Percentiles rank a stretch among this genome's conserved stretches.
phyloP scores from a whole-genome alignment of 2,329 filamentous ascomycete genomes.

The Elsinoe batatas region DNA sequence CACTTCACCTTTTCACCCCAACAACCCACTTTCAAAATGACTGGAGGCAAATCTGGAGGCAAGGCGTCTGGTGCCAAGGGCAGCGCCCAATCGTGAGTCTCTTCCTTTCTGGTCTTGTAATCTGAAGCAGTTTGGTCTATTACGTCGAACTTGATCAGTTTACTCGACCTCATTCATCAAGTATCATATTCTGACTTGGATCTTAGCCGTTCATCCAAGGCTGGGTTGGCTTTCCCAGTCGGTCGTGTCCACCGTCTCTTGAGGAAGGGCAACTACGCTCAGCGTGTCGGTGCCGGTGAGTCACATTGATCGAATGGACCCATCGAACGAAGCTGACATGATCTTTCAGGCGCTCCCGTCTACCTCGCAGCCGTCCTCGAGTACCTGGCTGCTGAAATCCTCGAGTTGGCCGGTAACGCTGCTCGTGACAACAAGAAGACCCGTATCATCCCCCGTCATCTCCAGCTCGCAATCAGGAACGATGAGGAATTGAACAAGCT shows the following conservation, averaged over 20 bases:
- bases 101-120: slow-evolving; percentile 16
- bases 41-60: slow-evolving; percentile 99
- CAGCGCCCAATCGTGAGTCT: slow-evolving; percentile 92
- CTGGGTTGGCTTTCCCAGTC: slow-evolving; percentile 96
- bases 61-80: slow-evolving; percentile 96
- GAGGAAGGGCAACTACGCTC: slow-evolving; percentile 98
- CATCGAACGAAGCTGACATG: slow-evolving; percentile 20
- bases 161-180: slow-evolving; percentile 3
- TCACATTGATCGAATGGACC: slow-evolving; percentile 18
- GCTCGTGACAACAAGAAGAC: slow-evolving; percentile 99
- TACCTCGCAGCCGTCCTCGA: slow-evolving; percentile 96
- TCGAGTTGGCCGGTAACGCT: slow-evolving; percentile 96
- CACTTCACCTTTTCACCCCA: slow-evolving; percentile 29
- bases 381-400: slow-evolving; percentile 97
- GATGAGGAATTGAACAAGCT: slow-evolving; percentile 99
- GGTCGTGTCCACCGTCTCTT: slow-evolving; percentile 99
- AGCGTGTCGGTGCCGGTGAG: slow-evolving; percentile 92
- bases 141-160: slow-evolving; percentile 15
- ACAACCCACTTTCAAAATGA: slow-evolving; percentile 70
- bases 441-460: slow-evolving; percentile 97
- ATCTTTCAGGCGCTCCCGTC: slow-evolving; percentile 62
- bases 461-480: slow-evolving; percentile 98
- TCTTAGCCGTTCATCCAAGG: slow-evolving; percentile 90
- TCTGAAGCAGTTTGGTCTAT: slow-evolving; percentile 17
- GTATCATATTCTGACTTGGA: slow-evolving; percentile 33